A percentile compares a stretch with the other conserved stretches of the same genome.
These are phyloP conservation scores for Yamadazyma spencermartinsiae DNA, from an alignment of 1,139 yeast species.

Conservation along the genomic window DNA sequence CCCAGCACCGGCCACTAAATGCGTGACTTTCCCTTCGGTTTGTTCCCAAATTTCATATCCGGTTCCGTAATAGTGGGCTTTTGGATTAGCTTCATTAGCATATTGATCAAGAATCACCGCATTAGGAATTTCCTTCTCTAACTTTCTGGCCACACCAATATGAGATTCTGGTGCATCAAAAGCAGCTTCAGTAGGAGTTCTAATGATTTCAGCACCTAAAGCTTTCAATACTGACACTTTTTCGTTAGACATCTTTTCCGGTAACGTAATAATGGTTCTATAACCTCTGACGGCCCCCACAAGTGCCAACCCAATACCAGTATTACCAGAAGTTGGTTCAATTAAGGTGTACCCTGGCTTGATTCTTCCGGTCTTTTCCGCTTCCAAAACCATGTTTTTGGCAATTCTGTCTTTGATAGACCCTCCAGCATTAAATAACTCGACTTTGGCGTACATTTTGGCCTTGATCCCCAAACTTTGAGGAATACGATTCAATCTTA, in stretches of 20 bases:
- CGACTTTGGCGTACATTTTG: slow-evolving; percentile 57
- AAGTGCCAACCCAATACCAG: slow-evolving; percentile 87
- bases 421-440: slow-evolving; percentile 69
- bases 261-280: slow-evolving; percentile 83
- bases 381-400: slow-evolving; percentile 74
- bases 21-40: slow-evolving; percentile 69
- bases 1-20: slow-evolving; percentile 88
- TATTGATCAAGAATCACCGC: slow-evolving; percentile 87
- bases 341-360: slow-evolving; percentile 85
- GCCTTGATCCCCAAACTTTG: slow-evolving; percentile 75
- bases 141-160: slow-evolving; percentile 81
- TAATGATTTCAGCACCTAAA: slow-evolving; percentile 84
- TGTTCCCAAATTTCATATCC: slow-evolving; percentile 88
- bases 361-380: slow-evolving; percentile 75
- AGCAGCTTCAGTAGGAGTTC: slow-evolving; percentile 93
- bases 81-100: slow-evolving; percentile 75
- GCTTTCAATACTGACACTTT: slow-evolving; percentile 88
- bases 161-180: slow-evolving; percentile 93
- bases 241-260: slow-evolving; percentile 92
- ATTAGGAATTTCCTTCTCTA: slow-evolving; percentile 83
- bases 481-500: slow-evolving; percentile 73
- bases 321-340: slow-evolving; percentile 88
- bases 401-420: slow-evolving; percentile 70
- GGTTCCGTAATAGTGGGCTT: slow-evolving; percentile 82
- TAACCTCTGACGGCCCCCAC: slow-evolving; percentile 88